Evolutionary conservation across 495 filamentous ascomycete species (phyloP).

Genomic region (Jackrogersella minutella): DNA sequence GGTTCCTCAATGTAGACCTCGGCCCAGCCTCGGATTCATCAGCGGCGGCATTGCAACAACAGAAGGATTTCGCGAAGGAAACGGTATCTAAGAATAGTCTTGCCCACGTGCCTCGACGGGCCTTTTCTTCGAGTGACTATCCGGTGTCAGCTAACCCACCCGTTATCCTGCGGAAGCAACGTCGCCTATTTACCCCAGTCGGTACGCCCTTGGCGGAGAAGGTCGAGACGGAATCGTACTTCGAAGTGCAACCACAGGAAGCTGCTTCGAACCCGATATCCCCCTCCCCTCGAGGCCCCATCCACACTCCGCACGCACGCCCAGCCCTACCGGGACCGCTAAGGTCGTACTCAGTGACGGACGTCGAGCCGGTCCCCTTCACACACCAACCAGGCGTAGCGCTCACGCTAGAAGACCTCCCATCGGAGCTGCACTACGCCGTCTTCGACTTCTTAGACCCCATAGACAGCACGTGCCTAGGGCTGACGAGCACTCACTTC

Average conservation of each 20-base stretch:
- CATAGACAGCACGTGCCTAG: slow-evolving; percentile 64
- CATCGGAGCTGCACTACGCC: slow-evolving; percentile 64
- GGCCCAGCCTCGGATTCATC: slow-evolving; percentile 37
- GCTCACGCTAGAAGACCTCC: slow-evolving; percentile 57
- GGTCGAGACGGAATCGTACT: slow-evolving; percentile 30
- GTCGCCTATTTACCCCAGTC: slow-evolving; percentile 16
- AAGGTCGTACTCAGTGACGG: slow-evolving; percentile 58
- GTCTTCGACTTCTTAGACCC: slow-evolving; percentile 63
- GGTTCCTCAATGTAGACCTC: slow-evolving; percentile 37
- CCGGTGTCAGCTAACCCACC: slow-evolving; percentile 13
- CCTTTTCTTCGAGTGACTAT: slow-evolving; percentile 30
- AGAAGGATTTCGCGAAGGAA: slow-evolving; percentile 29
- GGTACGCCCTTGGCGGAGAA: slow-evolving; percentile 26
- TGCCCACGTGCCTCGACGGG: slow-evolving; percentile 23
- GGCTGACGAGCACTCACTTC: slow-evolving; percentile 58
- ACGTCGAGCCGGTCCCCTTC: slow-evolving; percentile 54
- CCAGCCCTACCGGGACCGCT: slow-evolving; percentile 20
- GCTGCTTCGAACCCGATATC: slow-evolving; percentile 13
- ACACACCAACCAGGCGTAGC: slow-evolving; percentile 48
- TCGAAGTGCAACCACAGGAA: slow-evolving; percentile 16
- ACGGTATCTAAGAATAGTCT: slow-evolving; percentile 9
- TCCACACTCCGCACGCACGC: slow-evolving; percentile 1
- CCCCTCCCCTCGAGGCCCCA: not conserved
- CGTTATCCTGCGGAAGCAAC: slow-evolving; percentile 17
- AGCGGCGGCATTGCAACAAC: slow-evolving; percentile 23